Conservation (phyloP, 2,329 filamentous ascomycete genomes). For the Orbilia ellipsospora region DNA sequence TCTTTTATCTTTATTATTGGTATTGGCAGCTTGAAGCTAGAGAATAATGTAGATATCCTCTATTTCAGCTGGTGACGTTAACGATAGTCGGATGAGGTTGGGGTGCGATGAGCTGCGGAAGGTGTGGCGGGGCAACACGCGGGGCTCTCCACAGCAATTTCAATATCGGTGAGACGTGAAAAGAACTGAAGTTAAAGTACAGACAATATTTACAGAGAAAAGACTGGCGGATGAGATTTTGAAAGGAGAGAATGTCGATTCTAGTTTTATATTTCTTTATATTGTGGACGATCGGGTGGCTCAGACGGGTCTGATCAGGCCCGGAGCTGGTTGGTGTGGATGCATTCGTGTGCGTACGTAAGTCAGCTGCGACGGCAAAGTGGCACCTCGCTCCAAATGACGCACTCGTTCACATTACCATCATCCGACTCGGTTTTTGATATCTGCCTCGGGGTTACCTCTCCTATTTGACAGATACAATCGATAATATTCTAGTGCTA, state of each 20-base stretch:
- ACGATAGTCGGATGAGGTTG: constrained; percentile 19
- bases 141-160: background rate
- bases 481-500: no score
- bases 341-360: constrained; percentile 37
- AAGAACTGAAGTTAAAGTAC: background rate
- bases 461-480: no score
- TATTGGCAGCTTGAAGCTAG: no score
- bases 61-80: constrained; percentile 9
- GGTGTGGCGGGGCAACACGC: constrained; percentile 24
- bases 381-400: constrained; percentile 48
- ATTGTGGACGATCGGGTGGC: constrained; percentile 3
- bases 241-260: background rate
- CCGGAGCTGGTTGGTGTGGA: constrained; percentile 12
- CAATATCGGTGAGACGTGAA: background rate
- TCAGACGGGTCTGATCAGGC: constrained; percentile 11
- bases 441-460: no score
- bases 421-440: no score
- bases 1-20: no score
- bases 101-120: constrained; percentile 16
- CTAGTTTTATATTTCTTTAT: constrained; percentile 5
- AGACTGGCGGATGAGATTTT: background rate
- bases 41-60: no score
- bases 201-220: background rate
- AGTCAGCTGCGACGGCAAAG: constrained; percentile 54
- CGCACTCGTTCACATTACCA: constrained; percentile 24